phyloP scores from a whole-genome alignment of 768 basidiomycete species.

The Crassisporium funariophilum region DNA sequence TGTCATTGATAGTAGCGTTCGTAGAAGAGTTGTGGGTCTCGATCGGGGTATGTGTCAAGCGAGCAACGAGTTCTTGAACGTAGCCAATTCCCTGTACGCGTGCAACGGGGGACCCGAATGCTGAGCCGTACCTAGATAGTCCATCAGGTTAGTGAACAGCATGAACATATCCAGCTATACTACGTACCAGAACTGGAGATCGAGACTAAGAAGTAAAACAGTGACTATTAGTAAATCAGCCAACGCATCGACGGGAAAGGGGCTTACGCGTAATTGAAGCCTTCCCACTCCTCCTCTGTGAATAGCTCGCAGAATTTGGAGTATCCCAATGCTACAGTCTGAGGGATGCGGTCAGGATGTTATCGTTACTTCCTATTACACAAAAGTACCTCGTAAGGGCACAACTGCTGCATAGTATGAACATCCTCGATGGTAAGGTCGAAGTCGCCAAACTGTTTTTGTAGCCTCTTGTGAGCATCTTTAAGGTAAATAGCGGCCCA shows the following conservation, averaged over 20 bases:
- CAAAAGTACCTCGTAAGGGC: conserved; percentile 74
- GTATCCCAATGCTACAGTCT: conserved; percentile 92
- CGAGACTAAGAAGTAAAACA: conserved; percentile 45
- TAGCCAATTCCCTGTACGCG: conserved; percentile 80
- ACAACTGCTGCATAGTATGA: conserved; percentile 79
- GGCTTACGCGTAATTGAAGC: conserved; percentile 83
- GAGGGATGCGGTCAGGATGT: background rate
- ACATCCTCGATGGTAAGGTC: conserved; percentile 67
- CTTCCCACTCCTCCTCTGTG: conserved; percentile 91
- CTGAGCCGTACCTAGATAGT: conserved; percentile 59
- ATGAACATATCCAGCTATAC: background rate
- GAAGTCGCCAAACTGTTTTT: conserved; percentile 59
- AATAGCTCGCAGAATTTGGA: conserved; percentile 92
- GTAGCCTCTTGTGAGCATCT: conserved; percentile 62
- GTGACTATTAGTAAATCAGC: conserved; percentile 1
- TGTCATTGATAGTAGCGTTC: conserved; percentile 79
- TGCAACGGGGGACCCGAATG: conserved; percentile 81
- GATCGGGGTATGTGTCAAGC: conserved; percentile 78
- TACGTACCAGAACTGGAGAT: conserved; percentile 44
- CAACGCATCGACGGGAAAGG: background rate
- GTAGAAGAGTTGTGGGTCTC: conserved; percentile 76
- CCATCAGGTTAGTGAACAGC: background rate
- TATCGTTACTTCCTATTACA: background rate
- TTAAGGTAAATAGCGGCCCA: conserved; percentile 79
- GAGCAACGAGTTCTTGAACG: conserved; percentile 79